Percentiles rank a stretch among this genome's conserved stretches.
These are phyloP conservation scores for Liriodendron chinense DNA, from an alignment of 164 flowering plant genomes.

Conservation along the genomic window DNA sequence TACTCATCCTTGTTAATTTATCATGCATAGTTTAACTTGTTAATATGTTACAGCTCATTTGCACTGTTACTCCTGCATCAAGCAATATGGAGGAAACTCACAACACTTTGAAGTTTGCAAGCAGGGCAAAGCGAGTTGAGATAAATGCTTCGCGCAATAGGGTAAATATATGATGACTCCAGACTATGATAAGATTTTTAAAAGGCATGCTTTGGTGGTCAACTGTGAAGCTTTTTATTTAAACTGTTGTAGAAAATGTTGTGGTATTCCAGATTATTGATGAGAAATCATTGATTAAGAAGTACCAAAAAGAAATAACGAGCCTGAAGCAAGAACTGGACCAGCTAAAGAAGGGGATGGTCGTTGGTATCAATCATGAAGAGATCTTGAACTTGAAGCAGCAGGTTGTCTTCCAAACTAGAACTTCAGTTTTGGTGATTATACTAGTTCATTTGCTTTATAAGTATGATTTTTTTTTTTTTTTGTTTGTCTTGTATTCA, in stretches of 20 bases:
- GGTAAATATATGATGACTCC: constrained; percentile 34
- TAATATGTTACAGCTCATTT: constrained; percentile 68
- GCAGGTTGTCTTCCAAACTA: constrained; percentile 43
- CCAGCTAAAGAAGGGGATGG: constrained; percentile 80
- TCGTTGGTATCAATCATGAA: constrained; percentile 77
- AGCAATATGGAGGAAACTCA: constrained; percentile 98
- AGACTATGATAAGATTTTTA: neutral
- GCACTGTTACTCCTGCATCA: constrained; percentile 98
- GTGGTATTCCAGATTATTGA: constrained; percentile 73
- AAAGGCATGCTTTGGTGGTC: neutral
- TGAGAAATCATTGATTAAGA: constrained; percentile 96
- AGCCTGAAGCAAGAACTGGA: constrained; percentile 83
- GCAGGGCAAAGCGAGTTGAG: constrained; percentile 94
- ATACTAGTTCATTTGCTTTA: neutral
- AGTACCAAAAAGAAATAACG: constrained; percentile 93
- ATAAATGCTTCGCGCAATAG: constrained; percentile 93
- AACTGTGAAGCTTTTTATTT: neutral
- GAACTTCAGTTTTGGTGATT: neutral
- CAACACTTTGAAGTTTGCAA: constrained; percentile 96
- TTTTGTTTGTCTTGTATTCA: neutral
- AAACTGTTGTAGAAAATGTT: neutral
- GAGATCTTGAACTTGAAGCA: constrained; percentile 83
- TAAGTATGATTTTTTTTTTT: neutral
- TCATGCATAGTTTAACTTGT: constrained; percentile 1
- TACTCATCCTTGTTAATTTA: neutral